Conservation (phyloP, 306 rosid species). For the Vachellia collinsii region DNA sequence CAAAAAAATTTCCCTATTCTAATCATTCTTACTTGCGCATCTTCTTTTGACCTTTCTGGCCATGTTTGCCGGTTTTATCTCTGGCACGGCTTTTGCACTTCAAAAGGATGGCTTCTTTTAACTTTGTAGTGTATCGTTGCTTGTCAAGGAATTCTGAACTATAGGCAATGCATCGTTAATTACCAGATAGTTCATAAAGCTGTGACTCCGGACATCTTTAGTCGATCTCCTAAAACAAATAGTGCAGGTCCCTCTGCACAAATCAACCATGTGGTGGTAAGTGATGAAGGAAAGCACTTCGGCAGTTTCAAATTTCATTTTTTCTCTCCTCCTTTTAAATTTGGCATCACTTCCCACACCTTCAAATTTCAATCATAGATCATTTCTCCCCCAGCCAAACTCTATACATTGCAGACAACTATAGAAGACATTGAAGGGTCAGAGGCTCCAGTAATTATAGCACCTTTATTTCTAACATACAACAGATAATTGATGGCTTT, state of each 20-base stretch:
- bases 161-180: not conserved
- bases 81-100: not conserved
- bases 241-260: conserved; percentile 45
- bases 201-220: not conserved
- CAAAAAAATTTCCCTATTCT: not conserved
- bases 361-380: conserved; percentile 17
- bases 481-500: conserved; percentile 66
- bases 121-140: not conserved
- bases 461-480: conserved; percentile 62
- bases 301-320: not conserved
- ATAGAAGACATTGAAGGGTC: conserved; percentile 72
- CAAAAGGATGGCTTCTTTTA: not conserved
- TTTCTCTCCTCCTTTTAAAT: not conserved
- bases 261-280: conserved; percentile 5
- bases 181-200: not conserved
- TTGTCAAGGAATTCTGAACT: not conserved
- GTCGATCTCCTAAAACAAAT: not conserved
- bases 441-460: conserved; percentile 69
- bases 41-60: conserved; percentile 3
- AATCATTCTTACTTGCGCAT: not conserved
- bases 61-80: not conserved
- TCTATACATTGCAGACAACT: conserved; percentile 58
- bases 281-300: conserved; percentile 5
- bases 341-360: not conserved
- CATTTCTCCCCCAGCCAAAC: conserved; percentile 2